A percentile compares a stretch with the other conserved stretches of the same genome.
Evolutionary conservation across 371 early-diverging fungal genomes (phyloP).

Genomic region (Capillidium heterosporum): DNA sequence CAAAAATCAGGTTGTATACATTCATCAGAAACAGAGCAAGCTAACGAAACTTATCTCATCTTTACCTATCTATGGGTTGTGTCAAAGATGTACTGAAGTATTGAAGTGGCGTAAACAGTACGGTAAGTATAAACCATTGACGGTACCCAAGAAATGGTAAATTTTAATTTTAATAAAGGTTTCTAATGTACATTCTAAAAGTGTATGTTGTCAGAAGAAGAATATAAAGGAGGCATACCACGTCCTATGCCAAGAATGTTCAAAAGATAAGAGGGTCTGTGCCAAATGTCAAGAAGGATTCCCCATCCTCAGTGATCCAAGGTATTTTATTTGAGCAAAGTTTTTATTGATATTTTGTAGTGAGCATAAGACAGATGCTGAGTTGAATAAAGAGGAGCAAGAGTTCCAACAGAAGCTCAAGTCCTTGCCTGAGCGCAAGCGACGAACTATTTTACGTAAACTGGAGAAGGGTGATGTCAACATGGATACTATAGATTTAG

Average conservation of each 20-base stretch:
- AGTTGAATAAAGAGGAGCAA: not conserved
- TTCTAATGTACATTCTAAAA: conserved; percentile 10
- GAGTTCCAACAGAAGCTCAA: conserved; percentile 22
- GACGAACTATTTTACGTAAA: conserved; percentile 64
- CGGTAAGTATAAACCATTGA: conserved; percentile 92
- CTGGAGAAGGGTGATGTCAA: conserved; percentile 37
- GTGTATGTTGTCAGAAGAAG: conserved; percentile 60
- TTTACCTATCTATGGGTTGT: conserved; percentile 73
- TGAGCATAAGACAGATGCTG: not conserved
- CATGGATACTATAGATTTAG: conserved; percentile 13
- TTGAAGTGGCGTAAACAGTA: conserved; percentile 83
- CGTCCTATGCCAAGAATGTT: conserved; percentile 78
- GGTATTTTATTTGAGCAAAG: conserved; percentile 13
- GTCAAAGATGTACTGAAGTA: conserved; percentile 75
- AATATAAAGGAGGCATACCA: conserved; percentile 88
- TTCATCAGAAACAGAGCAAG: conserved; percentile 69
- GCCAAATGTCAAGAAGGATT: conserved; percentile 75
- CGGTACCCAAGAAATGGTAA: conserved; percentile 75
- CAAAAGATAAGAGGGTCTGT: conserved; percentile 58
- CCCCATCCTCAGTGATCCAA: conserved; percentile 34
- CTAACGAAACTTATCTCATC: conserved; percentile 53
- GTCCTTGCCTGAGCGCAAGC: conserved; percentile 68
- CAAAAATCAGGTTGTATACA: conserved; percentile 75
- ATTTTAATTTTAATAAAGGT: conserved; percentile 9
- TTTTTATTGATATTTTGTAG: conserved; percentile 2